Evolutionary conservation across 441 rosid genomes (phyloP), one percentile per base, ranked within the genome.

Genomic region (Pelargonium australe): DNA sequence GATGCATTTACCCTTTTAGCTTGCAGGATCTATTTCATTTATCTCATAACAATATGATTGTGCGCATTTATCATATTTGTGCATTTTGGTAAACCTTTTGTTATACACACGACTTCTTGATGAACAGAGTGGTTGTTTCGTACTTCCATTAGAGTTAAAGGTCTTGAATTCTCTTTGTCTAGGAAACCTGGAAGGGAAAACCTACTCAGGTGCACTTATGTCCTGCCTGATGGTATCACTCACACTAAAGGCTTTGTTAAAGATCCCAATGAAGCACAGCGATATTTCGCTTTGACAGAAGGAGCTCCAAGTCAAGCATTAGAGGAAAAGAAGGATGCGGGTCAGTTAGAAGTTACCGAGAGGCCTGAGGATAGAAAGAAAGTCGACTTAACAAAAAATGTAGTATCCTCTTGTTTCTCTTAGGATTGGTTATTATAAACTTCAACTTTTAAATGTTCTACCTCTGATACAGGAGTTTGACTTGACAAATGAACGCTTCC

Each of bases 401-500:
- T 89, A 79, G 51, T 63, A 16, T 37, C 10, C 5, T 10, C 19
- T 61, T 37, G 17, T 53, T 53, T 53, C 60, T 53, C 8, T 53
- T 53, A 14, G 9, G 7, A 4, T n/a, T 1, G 4, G 58, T 51
- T 51, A 51, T 51, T 1, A 14, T 55, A 55, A 55, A 7, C 61
- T 55, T 55, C 61, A 8, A 61, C 16, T 66, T 74, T 66, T 17
- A 47, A 13, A 49, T 62, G 61, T 34, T 67, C 61, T 63, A 25
- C 58, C 64, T n/a, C 68, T 67, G 69, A 9, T 76, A 75, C 89
- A 94, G 98, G 98, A 94, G 85, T 88, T 94, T 67, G 96, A 94
- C 71, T 82, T 94, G 81, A 87, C 94, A n/a, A 94, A 89, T 74
- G 98, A 91, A 70, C 87, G 95, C 11, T 94, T 94, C 74, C 90